Base-by-base conservation (phyloP, 352 stramenopile species). In the Globisporangium echinulatum region DNA sequence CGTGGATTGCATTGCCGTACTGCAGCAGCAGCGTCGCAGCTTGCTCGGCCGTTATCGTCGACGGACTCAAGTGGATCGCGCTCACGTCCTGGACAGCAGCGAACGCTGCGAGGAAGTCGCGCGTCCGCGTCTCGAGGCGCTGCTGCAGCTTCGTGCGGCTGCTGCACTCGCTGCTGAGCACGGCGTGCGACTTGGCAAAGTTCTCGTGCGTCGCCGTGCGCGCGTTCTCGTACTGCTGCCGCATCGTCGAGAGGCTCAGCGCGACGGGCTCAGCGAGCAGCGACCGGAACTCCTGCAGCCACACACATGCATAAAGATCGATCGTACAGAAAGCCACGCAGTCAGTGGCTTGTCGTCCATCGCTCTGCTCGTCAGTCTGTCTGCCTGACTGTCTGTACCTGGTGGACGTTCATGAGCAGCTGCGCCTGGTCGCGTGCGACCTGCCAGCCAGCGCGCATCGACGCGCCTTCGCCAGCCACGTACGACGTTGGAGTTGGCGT, bases 221-320 rank as follows among this genome's bases (percentile, higher is more conserved):
- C 19, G 80, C 69, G 38, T 63, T 79, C 58, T 90, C 82, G 43
- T 94, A 94, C 36, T 94, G 82, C 49, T 73, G 78, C 50, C 86
- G 88, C 82, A 94, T 94, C 33, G 78, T 90, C 15, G 69, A 66
- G 49, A 94, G 68, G 48, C 79, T 90, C 42, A 94, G 57, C 8
- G 78, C 64, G 14, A 92, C 82, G 10, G 84, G 82, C 46, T 94
- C 84, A 1, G 78, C 68, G 11, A 94, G 59, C 14, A 94, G 44
- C 1, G 82, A 92, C n/a, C 74, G 71, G 39, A 90, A 94, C 73
- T 94, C 84, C 68, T 90, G 49, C 33, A 39, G 33, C 52, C 7
- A 54, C 59, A 33, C 25, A 33, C 25, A 33, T 3, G 25, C 25
- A 33, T 33, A 33, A 3, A 33, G 25, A 33, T 33, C 25, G 25